Conservation (phyloP, 176 grass and related monocot species). For the Oryza glumipatula region DNA sequence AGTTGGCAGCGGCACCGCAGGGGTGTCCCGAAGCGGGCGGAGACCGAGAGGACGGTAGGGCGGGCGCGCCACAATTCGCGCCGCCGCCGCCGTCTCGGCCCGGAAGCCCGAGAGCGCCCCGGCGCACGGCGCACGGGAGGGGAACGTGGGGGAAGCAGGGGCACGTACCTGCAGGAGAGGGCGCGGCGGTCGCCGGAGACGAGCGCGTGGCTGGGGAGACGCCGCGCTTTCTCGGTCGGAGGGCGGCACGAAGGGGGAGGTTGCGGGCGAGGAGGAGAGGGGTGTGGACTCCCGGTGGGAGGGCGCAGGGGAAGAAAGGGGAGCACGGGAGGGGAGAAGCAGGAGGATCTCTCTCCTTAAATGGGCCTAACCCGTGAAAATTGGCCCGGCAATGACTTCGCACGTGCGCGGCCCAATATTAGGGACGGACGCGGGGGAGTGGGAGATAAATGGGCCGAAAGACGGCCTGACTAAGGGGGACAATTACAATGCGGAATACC, state of each 20-base stretch:
- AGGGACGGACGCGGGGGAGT: no score
- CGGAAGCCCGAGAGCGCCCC: neutral
- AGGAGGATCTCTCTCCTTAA: neutral
- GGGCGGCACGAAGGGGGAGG: neutral
- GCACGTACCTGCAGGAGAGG: neutral
- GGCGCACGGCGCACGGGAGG: no score
- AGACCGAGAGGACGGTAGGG: neutral
- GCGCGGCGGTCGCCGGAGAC: neutral
- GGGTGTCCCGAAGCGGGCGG: neutral
- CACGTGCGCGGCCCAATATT: no score
- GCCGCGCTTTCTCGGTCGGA: neutral
- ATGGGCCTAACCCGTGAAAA: no score
- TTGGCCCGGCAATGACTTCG: no score
- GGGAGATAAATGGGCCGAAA: no score
- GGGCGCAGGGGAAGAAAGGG: neutral
- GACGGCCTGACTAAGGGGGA: no score
- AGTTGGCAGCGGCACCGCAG: neutral
- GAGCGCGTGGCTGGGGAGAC: neutral
- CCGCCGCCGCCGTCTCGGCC: neutral
- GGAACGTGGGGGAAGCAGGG: neutral
- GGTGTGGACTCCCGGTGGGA: no score
- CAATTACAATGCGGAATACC: no score
- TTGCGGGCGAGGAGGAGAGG: neutral
- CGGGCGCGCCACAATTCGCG: neutral
- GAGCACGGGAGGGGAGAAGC: neutral